Evolutionary conservation across 257 asterid genomes (phyloP), one percentile per base, ranked within the genome.

Genomic region (Salvia hispanica): DNA sequence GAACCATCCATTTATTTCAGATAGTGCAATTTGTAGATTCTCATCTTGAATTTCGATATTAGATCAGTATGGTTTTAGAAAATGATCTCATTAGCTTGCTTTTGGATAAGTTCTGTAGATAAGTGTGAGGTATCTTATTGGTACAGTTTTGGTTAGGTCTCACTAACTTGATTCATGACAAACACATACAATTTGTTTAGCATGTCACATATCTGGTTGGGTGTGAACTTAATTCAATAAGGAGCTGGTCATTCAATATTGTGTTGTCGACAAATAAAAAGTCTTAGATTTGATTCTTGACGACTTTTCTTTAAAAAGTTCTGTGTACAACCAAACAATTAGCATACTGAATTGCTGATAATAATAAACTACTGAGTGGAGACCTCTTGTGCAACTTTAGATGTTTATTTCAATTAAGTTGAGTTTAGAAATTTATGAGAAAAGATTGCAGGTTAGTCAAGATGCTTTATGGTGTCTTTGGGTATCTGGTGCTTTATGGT

Each of bases 121-220:
- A 21, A 54, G 34, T 28, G 8, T 2, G 12, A 11, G 31, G 13
- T 67, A 28, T 44, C 36, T 33, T 14, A n/a, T 57, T 56, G 25
- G 6, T 36, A 15, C 39, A 4, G 36, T 21, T 42, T 42, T 42
- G 9, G 15, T 15, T 64, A 31, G 51, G 1, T 15, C 52, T 31
- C 59, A 16, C 39, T 46, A 59, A 63, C 45, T 62, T 31, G 50
- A 63, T 36, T 48, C 54, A 18, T 66, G 18, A 6, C 54, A 59
- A 60, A 50, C 16, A 16, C 37, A 50, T 58, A 45, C 39, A 16
- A 13, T 33, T 10, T 11, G 25, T 60, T n/a, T 42, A 15, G 43
- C 13, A 21, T 42, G 4, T 62, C 2, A 10, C 62, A n/a, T 25
- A 28, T 62, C 34, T 33, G 45, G 47, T 57, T 46, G 74, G 12